Base-by-base conservation (phyloP, 1,284 basidiomycete genomes). In the Marasmius sp. region DNA sequence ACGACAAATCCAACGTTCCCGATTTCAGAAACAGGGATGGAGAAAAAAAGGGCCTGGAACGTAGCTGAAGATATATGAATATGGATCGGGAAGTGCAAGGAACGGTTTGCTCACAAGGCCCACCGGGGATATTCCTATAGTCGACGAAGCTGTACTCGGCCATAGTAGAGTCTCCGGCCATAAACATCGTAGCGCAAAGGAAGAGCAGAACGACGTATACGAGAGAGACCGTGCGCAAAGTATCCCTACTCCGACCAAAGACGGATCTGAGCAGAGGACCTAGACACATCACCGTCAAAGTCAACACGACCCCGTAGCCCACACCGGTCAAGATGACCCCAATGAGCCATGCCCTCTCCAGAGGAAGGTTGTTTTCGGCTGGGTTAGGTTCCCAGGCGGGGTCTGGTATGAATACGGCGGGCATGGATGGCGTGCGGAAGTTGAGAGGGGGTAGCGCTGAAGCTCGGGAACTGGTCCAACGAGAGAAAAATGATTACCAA, bases 1-100 rank as follows among this genome's bases (percentile, higher is more conserved):
- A 63, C 59, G 9, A 63, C 62, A 39, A 61, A 63, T 6, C 54
- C 33, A 34, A 61, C 62, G 49, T 61, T 63, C 27, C 52, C 58
- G 11, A 57, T 50, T 47, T 56, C 59, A 10, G 47, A 49, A 9
- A 57, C 59, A 14, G 59, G 62, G 53, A 63, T 54, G 18, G 51
- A 50, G 59, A 63, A 63, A 51, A 56, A 50, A 9, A 36, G 14
- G 18, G 39, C 39, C 38, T 58, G 43, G 36, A 39, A 61, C 8
- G 45, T 43, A 3, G 48, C 48, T 49, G 10, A 10, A 49, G 14
- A 18, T n/a, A n/a, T 10, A 20, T 18, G 27, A 27, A 6, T 20
- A 20, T 49, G 18, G 6, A 12, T 37, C 60, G 34, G n/a, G 5
- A 41, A 22, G 37, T 18, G 27, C 7, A 39, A 0, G 14, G 18